phyloP scores from a whole-genome alignment of 257 asterid species.

The Fraxinus excelsior region DNA sequence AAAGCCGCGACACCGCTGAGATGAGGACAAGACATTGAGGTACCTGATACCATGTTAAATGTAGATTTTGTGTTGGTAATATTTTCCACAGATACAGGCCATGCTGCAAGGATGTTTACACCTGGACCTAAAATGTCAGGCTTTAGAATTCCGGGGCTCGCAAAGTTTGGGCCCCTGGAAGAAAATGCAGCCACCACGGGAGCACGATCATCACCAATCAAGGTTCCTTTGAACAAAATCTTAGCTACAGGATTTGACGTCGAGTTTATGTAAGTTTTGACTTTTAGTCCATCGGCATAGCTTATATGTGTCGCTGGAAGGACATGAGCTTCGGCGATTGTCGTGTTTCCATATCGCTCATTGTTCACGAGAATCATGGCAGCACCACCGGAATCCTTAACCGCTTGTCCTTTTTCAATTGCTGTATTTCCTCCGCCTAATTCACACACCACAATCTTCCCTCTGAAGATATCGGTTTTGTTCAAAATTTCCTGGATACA shows the following conservation, averaged over 20 bases:
- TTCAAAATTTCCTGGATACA: slow-evolving; percentile 28
- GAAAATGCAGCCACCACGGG: slow-evolving; percentile 52
- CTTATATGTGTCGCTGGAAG: slow-evolving; percentile 34
- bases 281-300: slow-evolving; percentile 30
- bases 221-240: slow-evolving; percentile 44
- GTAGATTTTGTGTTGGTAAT: slow-evolving; percentile 11
- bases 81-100: slow-evolving; percentile 34
- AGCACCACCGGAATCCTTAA: slow-evolving; percentile 34
- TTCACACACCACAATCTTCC: slow-evolving; percentile 30
- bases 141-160: slow-evolving; percentile 53
- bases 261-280: slow-evolving; percentile 31
- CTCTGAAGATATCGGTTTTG: neutral
- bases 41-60: slow-evolving; percentile 40
- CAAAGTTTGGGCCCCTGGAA: slow-evolving; percentile 43
- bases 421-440: neutral
- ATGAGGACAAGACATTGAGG: slow-evolving; percentile 43
- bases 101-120: slow-evolving; percentile 53
- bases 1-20: slow-evolving; percentile 42
- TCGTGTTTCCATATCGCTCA: neutral
- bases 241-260: slow-evolving; percentile 31
- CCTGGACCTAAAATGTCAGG: slow-evolving; percentile 73
- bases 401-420: slow-evolving; percentile 16
- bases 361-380: slow-evolving; percentile 26
- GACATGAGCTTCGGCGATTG: slow-evolving; percentile 12
- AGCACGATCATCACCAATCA: slow-evolving; percentile 40